Percentiles rank a stretch among this genome's conserved stretches.
Conservation (phyloP, 2,329 filamentous ascomycete genomes). For the Elsinoe perseae region DNA sequence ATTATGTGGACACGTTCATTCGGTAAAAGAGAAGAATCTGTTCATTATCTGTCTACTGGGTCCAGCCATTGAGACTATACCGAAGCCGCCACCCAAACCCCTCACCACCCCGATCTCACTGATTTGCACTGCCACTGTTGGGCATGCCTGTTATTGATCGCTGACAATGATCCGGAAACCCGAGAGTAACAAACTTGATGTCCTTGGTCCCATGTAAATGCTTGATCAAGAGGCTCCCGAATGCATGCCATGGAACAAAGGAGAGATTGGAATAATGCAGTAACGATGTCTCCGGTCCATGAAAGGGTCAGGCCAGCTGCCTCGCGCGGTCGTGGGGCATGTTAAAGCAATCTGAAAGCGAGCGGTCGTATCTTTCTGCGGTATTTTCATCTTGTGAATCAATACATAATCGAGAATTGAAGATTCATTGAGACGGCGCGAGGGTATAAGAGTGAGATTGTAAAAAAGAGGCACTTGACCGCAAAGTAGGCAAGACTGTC, state of each 20-base stretch:
- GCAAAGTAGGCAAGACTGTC: not conserved
- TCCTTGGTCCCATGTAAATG: not conserved
- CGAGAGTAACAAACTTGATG: not conserved
- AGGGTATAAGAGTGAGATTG: not conserved
- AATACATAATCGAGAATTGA: slow-evolving; percentile 13
- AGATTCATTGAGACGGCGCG: slow-evolving; percentile 2
- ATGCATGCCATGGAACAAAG: not conserved
- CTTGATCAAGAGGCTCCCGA: not conserved
- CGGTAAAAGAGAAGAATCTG: not conserved
- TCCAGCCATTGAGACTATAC: not conserved
- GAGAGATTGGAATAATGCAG: slow-evolving; percentile 1
- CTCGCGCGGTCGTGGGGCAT: not conserved
- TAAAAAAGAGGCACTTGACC: not conserved
- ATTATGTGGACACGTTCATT: not conserved
- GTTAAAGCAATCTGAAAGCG: not conserved
- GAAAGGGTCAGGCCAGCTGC: slow-evolving; percentile 11
- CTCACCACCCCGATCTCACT: not conserved
- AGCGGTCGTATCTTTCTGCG: slow-evolving; percentile 6
- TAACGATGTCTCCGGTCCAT: not conserved
- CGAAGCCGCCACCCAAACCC: not conserved
- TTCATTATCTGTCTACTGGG: slow-evolving; percentile 10
- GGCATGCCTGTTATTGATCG: not conserved
- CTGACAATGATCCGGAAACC: not conserved
- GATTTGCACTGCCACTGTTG: not conserved
- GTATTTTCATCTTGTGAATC: not conserved